phyloP scores from a whole-genome alignment of 169 alveolate species.

The Cryptosporidium sp. region DNA sequence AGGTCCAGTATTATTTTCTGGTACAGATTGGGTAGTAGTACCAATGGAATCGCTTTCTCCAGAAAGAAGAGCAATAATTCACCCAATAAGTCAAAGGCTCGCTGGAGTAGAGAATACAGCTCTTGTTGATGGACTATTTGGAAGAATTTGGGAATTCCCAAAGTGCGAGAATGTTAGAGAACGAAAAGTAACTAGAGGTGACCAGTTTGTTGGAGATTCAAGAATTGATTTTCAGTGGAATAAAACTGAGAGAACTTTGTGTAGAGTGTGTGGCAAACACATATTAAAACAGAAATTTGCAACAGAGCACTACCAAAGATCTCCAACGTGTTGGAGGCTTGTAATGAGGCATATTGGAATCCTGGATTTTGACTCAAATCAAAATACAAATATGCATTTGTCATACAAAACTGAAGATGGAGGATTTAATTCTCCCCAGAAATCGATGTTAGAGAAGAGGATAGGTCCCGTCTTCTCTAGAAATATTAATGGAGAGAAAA shows the following conservation, averaged over 20 bases:
- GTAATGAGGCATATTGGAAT: slow-evolving; percentile 75
- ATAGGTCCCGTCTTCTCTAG: not conserved
- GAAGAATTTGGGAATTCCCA: slow-evolving; percentile 83
- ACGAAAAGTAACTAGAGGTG: slow-evolving; percentile 82
- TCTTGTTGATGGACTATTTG: slow-evolving; percentile 81
- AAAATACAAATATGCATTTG: not conserved
- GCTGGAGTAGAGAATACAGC: slow-evolving; percentile 80
- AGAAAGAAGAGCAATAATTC: slow-evolving; percentile 70
- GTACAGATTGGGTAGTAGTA: slow-evolving; percentile 73
- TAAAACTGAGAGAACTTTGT: slow-evolving; percentile 81
- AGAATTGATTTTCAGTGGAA: slow-evolving; percentile 80
- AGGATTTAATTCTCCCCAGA: slow-evolving; percentile 5
- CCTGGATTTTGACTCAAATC: slow-evolving; percentile 39
- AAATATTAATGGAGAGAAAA: slow-evolving; percentile 4
- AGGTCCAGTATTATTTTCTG: slow-evolving; percentile 69
- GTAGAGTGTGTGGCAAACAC: slow-evolving; percentile 82
- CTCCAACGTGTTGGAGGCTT: slow-evolving; percentile 74
- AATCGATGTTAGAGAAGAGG: slow-evolving; percentile 4
- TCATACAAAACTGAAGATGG: slow-evolving; percentile 13
- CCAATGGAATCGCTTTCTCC: slow-evolving; percentile 70
- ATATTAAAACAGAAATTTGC: slow-evolving; percentile 82
- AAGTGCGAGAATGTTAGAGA: slow-evolving; percentile 79
- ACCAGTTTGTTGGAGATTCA: slow-evolving; percentile 81
- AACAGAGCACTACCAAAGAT: slow-evolving; percentile 81
- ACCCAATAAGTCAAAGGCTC: slow-evolving; percentile 82